Conservation (phyloP, 106 monocot genomes). For the Vanilla planifolia region DNA sequence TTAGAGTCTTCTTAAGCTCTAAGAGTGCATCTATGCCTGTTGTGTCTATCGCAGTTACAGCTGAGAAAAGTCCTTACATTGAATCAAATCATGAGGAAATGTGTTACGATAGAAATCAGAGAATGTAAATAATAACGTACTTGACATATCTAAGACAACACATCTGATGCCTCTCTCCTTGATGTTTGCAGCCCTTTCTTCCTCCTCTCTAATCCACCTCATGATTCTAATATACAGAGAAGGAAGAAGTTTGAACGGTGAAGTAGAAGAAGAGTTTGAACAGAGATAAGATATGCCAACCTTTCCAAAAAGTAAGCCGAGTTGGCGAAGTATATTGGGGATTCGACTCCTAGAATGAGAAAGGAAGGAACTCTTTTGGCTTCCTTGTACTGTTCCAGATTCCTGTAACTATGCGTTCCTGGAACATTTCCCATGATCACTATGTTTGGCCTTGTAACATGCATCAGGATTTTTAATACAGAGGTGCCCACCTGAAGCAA, state of each 20-base stretch:
- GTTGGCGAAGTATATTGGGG: constrained; percentile 32
- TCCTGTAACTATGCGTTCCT: constrained; percentile 50
- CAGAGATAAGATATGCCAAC: background rate
- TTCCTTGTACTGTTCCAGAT: constrained; percentile 27
- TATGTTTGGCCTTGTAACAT: constrained; percentile 61
- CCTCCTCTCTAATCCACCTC: constrained; percentile 47
- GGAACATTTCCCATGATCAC: constrained; percentile 53
- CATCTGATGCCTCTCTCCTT: constrained; percentile 30
- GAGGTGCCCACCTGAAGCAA: constrained; percentile 36
- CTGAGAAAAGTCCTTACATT: constrained; percentile 10
- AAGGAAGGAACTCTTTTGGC: constrained; percentile 27
- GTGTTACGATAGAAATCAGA: no score
- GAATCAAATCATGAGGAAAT: no score
- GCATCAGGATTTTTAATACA: constrained; percentile 55
- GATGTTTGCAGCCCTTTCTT: constrained; percentile 19
- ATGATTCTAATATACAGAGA: constrained; percentile 21
- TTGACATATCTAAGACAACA: constrained; percentile 36
- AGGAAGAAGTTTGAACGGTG: background rate
- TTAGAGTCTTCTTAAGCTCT: constrained; percentile 34
- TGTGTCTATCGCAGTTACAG: constrained; percentile 43
- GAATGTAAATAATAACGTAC: constrained; percentile 13
- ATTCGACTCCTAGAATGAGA: constrained; percentile 50
- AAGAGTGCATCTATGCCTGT: constrained; percentile 42
- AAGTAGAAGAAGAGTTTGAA: background rate
- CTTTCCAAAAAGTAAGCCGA: background rate